Evolutionary conservation across 371 early-diverging fungal genomes (phyloP).

Genomic region (Mortierella sp.): DNA sequence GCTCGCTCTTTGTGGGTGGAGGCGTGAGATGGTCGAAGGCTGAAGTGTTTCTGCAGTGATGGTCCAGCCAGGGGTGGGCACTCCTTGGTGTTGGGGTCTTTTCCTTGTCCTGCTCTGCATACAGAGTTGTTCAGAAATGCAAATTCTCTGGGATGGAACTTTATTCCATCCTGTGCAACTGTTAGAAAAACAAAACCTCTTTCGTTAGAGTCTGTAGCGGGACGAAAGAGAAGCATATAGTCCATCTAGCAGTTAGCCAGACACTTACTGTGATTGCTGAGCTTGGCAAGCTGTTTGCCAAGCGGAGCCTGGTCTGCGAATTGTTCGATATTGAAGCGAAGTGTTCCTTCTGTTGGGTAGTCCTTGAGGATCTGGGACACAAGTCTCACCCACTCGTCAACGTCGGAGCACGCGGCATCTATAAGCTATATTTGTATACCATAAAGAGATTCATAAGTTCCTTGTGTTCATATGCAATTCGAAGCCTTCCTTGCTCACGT

Average conservation of each 20-base stretch:
- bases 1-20: conserved; percentile 33
- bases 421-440: conserved; percentile 37
- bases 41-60: conserved; percentile 40
- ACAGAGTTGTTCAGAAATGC: conserved; percentile 47
- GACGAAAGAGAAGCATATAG: too few relatives aligned
- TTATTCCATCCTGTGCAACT: conserved; percentile 47
- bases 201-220: not conserved
- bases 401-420: conserved; percentile 37
- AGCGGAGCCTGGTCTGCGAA: conserved; percentile 45
- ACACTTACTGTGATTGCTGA: conserved; percentile 32
- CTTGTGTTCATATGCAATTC: too few relatives aligned
- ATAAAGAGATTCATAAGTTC: too few relatives aligned
- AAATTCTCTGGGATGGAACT: conserved; percentile 53
- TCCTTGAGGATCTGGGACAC: conserved; percentile 49
- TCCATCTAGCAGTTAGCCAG: too few relatives aligned
- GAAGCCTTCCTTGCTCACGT: not conserved
- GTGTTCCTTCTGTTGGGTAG: conserved; percentile 38
- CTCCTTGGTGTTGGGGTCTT: conserved; percentile 33
- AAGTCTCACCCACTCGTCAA: conserved; percentile 52
- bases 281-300: conserved; percentile 20
- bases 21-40: conserved; percentile 17
- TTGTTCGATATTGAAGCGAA: conserved; percentile 51
- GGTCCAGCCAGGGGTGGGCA: conserved; percentile 43
- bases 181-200: not conserved
- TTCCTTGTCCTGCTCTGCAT: conserved; percentile 29